Conservation (phyloP, 1,284 basidiomycete genomes). For the Apiotrichum mycotoxinovorans region DNA sequence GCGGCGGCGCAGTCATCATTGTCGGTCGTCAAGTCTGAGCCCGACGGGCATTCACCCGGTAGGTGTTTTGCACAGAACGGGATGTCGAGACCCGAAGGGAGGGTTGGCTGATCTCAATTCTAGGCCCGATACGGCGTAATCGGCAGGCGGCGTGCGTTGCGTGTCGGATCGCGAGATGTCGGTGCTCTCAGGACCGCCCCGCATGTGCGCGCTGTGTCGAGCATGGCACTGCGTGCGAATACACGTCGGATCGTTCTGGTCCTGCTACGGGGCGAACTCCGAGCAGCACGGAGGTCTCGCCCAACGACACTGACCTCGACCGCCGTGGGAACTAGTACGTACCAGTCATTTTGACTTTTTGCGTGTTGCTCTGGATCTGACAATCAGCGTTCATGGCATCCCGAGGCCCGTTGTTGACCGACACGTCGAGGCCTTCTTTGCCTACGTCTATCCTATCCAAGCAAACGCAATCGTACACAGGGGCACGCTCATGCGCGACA, state of each 20-base stretch:
- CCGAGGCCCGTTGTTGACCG: slow-evolving; percentile 15
- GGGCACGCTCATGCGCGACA: slow-evolving; percentile 16
- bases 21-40: neutral
- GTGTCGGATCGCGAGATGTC: slow-evolving; percentile 10
- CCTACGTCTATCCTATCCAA: slow-evolving; percentile 21
- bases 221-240: slow-evolving; percentile 13
- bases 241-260: neutral
- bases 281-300: slow-evolving; percentile 15
- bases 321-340: neutral
- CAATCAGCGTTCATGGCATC: slow-evolving; percentile 14
- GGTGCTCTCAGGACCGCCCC: slow-evolving; percentile 17
- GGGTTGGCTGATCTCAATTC: neutral
- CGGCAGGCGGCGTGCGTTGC: slow-evolving; percentile 7
- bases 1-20: neutral
- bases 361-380: neutral
- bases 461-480: slow-evolving; percentile 24
- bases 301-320: slow-evolving; percentile 3
- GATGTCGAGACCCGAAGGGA: too few species aligned
- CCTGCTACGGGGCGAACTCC: slow-evolving; percentile 5
- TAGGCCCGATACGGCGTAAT: slow-evolving; percentile 16
- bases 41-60: neutral
- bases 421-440: slow-evolving; percentile 24
- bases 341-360: too few species aligned
- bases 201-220: slow-evolving; percentile 13
- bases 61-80: too few species aligned